Evolutionary conservation across 2,329 filamentous ascomycete genomes (phyloP).

Genomic region (Penicillium psychrosexuale): DNA sequence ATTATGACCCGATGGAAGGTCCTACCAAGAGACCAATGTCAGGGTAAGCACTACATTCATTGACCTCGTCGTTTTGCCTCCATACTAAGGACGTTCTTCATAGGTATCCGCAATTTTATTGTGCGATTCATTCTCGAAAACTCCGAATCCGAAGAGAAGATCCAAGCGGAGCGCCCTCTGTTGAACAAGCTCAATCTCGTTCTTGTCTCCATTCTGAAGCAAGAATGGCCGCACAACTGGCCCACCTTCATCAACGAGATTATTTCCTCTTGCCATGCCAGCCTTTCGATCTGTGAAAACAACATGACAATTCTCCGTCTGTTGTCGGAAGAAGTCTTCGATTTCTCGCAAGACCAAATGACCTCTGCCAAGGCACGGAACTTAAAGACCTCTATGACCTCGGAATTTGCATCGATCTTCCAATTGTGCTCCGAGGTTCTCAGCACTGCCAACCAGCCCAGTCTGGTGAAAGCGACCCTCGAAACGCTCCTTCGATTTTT

Average conservation of each 20-base stretch:
- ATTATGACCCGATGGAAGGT: constrained; percentile 99
- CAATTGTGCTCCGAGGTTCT: constrained; percentile 95
- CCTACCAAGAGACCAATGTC: constrained; percentile 89
- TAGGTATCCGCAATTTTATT: constrained; percentile 97
- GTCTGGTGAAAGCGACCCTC: constrained; percentile 90
- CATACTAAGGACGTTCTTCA: constrained; percentile 18
- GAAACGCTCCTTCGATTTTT: constrained; percentile 94
- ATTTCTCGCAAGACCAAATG: constrained; percentile 98
- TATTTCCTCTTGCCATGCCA: constrained; percentile 91
- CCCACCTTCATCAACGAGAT: constrained; percentile 99
- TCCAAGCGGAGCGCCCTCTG: constrained; percentile 79
- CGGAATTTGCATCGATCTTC: constrained; percentile 98
- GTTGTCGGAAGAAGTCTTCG: constrained; percentile 96
- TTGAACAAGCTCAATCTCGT: constrained; percentile 98
- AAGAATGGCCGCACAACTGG: constrained; percentile 99
- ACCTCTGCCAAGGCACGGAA: constrained; percentile 96
- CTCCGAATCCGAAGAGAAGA: constrained; percentile 82
- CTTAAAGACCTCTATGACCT: constrained; percentile 97
- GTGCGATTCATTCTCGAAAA: constrained; percentile 97
- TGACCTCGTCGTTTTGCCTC: not conserved
- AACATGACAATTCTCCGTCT: constrained; percentile 98
- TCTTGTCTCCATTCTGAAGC: constrained; percentile 94
- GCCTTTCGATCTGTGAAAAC: constrained; percentile 96
- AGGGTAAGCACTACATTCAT: constrained; percentile 55
- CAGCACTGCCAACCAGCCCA: constrained; percentile 81